phyloP scores from a whole-genome alignment of 495 filamentous ascomycete genomes.

The Chaetomium tenue region DNA sequence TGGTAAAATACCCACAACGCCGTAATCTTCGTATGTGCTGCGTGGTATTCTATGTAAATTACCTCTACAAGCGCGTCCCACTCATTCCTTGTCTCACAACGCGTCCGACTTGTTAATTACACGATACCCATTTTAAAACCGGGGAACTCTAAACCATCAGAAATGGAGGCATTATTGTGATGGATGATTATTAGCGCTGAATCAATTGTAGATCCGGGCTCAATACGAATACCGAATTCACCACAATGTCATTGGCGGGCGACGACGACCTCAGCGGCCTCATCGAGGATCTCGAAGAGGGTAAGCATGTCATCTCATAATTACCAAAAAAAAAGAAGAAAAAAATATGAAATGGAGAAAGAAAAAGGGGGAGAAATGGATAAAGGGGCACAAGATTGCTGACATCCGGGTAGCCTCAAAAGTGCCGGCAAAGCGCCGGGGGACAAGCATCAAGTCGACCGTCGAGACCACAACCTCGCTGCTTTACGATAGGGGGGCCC shows the following conservation, averaged over 20 bases:
- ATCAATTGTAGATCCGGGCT: neutral
- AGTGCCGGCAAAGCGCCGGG: slow-evolving; percentile 50
- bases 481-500: slow-evolving; percentile 67
- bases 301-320: slow-evolving; percentile 20
- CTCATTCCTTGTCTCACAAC: neutral
- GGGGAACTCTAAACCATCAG: too few species aligned
- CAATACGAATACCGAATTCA: slow-evolving; percentile 8
- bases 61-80: neutral
- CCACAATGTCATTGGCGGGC: neutral
- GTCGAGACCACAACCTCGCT: slow-evolving; percentile 49
- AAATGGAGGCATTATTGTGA: neutral
- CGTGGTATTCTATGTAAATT: too few species aligned
- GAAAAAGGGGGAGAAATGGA: neutral
- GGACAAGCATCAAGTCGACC: slow-evolving; percentile 42
- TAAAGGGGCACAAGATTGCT: slow-evolving; percentile 9
- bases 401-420: slow-evolving; percentile 45
- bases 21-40: too few species aligned
- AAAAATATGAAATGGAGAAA: neutral
- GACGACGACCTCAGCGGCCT: slow-evolving; percentile 27
- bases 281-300: slow-evolving; percentile 32
- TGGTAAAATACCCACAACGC: too few species aligned
- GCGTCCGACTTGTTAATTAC: too few species aligned
- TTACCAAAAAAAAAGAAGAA: neutral
- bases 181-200: neutral
- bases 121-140: too few species aligned